phyloP scores from a whole-genome alignment of 2,329 filamentous ascomycete species.

The Corniculantispora saksenae region DNA sequence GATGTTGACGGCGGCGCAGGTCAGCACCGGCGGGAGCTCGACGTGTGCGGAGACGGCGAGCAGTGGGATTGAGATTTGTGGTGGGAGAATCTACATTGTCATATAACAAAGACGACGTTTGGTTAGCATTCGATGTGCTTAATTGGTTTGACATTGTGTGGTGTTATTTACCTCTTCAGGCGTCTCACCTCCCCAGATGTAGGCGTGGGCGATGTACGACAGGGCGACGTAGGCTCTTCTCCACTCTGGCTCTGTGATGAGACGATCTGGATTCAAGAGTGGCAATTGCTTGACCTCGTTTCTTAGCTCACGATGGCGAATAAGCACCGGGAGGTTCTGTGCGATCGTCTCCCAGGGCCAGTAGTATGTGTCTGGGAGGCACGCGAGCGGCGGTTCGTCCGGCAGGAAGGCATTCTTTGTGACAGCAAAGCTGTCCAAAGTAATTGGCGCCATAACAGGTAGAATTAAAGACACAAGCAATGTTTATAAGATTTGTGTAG shows the following conservation, averaged over 20 bases:
- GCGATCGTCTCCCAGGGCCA: slow-evolving; percentile 75
- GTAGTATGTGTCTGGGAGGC: slow-evolving; percentile 72
- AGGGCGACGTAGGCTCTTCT: slow-evolving; percentile 77
- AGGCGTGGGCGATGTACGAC: slow-evolving; percentile 78
- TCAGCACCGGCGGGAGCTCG: slow-evolving; percentile 83
- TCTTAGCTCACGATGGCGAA: slow-evolving; percentile 46
- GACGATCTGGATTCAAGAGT: slow-evolving; percentile 63
- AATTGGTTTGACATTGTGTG: background rate
- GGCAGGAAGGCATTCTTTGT: slow-evolving; percentile 75
- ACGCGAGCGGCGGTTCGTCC: slow-evolving; percentile 61
- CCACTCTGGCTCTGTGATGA: slow-evolving; percentile 72
- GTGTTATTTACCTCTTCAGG: slow-evolving; percentile 63
- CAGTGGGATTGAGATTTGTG: slow-evolving; percentile 75
- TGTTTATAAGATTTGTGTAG: background rate
- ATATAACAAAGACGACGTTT: background rate
- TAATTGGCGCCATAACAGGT: background rate
- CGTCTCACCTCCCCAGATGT: slow-evolving; percentile 82
- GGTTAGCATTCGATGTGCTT: too few relatives aligned
- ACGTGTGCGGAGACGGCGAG: slow-evolving; percentile 70
- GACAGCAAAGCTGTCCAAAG: slow-evolving; percentile 33
- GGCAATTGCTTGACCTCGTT: slow-evolving; percentile 65
- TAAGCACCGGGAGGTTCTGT: slow-evolving; percentile 64
- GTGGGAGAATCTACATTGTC: slow-evolving; percentile 61
- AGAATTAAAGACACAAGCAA: background rate
- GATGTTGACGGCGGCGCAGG: slow-evolving; percentile 80